Evolutionary conservation across 352 stramenopile genomes (phyloP).

Genomic region (Globisporangium megalacanthum): DNA sequence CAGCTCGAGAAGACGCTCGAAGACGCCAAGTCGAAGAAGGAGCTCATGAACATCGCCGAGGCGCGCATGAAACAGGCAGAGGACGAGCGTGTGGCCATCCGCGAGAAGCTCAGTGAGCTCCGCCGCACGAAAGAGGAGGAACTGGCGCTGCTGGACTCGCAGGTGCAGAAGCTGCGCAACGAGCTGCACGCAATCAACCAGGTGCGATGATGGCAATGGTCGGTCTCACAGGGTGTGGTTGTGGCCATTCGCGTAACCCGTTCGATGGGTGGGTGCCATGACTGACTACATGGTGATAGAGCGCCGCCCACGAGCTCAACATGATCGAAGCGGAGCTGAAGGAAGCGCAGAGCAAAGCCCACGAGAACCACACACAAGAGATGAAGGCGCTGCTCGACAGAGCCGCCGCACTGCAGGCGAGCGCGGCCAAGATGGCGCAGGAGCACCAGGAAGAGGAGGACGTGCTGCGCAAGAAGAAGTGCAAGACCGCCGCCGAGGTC

Average conservation of each 20-base stretch:
- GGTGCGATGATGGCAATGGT: slow-evolving; percentile 15
- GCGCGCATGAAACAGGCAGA: slow-evolving; percentile 77
- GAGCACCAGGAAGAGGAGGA: slow-evolving; percentile 85
- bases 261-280: background rate
- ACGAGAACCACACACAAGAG: slow-evolving; percentile 75
- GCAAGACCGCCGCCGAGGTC: slow-evolving; percentile 71
- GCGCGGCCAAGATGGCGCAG: slow-evolving; percentile 60
- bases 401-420: slow-evolving; percentile 43
- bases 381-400: slow-evolving; percentile 67
- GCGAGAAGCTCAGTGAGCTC: slow-evolving; percentile 72
- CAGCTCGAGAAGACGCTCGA: slow-evolving; percentile 83
- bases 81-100: slow-evolving; percentile 69
- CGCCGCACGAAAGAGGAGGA: slow-evolving; percentile 81
- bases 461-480: slow-evolving; percentile 73
- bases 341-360: slow-evolving; percentile 60
- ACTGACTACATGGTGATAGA: slow-evolving; percentile 19
- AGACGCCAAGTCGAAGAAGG: slow-evolving; percentile 79
- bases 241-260: no score
- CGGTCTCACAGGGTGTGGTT: no score
- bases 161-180: slow-evolving; percentile 76
- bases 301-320: slow-evolving; percentile 59
- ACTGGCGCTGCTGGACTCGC: slow-evolving; percentile 66
- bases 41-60: slow-evolving; percentile 72
- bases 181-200: slow-evolving; percentile 75
- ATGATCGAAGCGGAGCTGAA: slow-evolving; percentile 77